These are phyloP conservation scores for Lotus japonicus DNA, from an alignment of 306 rosid species.

Conservation along the genomic window DNA sequence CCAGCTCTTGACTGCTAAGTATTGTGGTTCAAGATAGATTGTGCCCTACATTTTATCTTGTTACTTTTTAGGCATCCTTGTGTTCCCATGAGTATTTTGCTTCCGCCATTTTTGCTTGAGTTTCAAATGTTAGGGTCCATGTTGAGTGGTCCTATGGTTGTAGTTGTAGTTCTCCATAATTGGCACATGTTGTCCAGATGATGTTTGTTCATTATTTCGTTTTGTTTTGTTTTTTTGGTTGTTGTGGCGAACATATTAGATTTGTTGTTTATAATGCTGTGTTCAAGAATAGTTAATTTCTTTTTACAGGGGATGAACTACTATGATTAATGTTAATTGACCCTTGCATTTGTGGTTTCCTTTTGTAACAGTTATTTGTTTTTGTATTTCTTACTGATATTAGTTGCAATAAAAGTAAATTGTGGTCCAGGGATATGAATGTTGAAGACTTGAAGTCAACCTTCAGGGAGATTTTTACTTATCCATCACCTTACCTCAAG, in stretches of 20 bases:
- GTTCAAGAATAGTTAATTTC: neutral
- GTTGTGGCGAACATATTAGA: neutral
- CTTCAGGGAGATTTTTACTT: no score
- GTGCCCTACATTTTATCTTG: conserved; percentile 40
- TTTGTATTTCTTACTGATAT: no score
- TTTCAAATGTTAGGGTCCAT: neutral
- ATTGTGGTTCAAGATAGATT: conserved; percentile 61
- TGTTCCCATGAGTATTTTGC: neutral
- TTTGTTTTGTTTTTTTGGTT: neutral
- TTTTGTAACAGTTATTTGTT: neutral
- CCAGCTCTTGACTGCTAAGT: conserved; percentile 84
- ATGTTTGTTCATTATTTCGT: neutral
- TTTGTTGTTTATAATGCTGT: neutral
- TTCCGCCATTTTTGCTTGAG: neutral
- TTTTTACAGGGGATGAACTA: neutral
- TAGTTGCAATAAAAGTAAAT: no score
- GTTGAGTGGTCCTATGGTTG: no score
- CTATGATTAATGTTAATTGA: neutral
- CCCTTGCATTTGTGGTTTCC: neutral
- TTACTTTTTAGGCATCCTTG: neutral
- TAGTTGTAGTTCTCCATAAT: no score
- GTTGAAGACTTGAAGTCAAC: no score
- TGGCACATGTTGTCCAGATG: neutral
- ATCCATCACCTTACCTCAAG: no score
- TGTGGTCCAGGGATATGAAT: no score